phyloP scores from a whole-genome alignment of 2,329 filamentous ascomycete genomes.

The Nigrograna mackinnonii region DNA sequence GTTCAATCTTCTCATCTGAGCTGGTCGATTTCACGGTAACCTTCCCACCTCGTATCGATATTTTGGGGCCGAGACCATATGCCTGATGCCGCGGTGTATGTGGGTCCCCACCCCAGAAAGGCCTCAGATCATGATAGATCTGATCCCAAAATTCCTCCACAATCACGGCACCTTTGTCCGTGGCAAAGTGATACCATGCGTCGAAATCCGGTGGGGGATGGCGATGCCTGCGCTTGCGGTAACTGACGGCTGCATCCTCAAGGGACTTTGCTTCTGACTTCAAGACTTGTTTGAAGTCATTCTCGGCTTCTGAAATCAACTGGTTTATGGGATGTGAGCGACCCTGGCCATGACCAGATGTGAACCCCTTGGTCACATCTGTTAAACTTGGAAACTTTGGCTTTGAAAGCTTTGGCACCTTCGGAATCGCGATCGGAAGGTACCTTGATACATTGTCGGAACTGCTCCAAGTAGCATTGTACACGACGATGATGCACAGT shows the following conservation, averaged over 20 bases:
- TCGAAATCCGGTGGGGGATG: constrained; percentile 57
- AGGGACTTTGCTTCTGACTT: constrained; percentile 42
- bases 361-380: not conserved
- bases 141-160: constrained; percentile 56
- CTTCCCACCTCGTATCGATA: constrained; percentile 46
- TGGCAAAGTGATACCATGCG: constrained; percentile 51
- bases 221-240: constrained; percentile 46
- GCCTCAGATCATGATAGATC: constrained; percentile 53
- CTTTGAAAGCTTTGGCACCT: not conserved
- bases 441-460: not conserved
- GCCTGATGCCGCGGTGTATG: constrained; percentile 44
- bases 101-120: constrained; percentile 53
- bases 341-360: constrained; percentile 10
- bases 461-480: constrained; percentile 9
- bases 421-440: constrained; percentile 2
- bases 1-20: constrained; percentile 35
- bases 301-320: constrained; percentile 37
- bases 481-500: constrained; percentile 12
- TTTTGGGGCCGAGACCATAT: constrained; percentile 37
- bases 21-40: constrained; percentile 28
- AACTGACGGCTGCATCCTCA: constrained; percentile 45
- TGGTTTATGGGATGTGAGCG: constrained; percentile 46
- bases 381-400: constrained; percentile 3
- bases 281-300: constrained; percentile 29
- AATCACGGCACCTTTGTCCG: constrained; percentile 43